phyloP scores from a whole-genome alignment of 768 basidiomycete species.

The Dacryopinax spathularia region DNA sequence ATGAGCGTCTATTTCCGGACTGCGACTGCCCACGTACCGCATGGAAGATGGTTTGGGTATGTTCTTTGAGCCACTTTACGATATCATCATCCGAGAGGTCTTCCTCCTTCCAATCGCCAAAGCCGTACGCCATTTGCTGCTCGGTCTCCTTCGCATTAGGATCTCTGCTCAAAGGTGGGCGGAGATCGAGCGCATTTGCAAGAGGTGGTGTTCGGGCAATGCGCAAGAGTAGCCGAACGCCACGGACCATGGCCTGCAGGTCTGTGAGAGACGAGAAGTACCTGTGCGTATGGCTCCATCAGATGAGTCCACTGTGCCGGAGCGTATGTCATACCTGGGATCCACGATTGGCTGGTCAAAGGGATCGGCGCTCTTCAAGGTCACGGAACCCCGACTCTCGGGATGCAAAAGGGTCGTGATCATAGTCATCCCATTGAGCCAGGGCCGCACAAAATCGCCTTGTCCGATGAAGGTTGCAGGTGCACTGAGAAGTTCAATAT shows the following conservation, averaged over 20 bases:
- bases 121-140: constrained; percentile 14
- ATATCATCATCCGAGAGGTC: constrained; percentile 25
- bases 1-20: neutral
- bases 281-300: neutral
- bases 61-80: constrained; percentile 8
- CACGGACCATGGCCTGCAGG: constrained; percentile 2
- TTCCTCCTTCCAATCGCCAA: constrained; percentile 23
- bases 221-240: neutral
- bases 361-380: constrained; percentile 30
- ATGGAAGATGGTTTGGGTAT: constrained; percentile 32
- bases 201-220: neutral
- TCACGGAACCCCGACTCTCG: constrained; percentile 30
- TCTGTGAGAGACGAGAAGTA: constrained; percentile 6
- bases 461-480: no score
- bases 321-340: constrained; percentile 25
- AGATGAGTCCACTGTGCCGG: neutral
- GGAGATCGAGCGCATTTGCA: constrained; percentile 24
- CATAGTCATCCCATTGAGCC: no score
- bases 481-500: no score
- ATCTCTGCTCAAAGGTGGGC: constrained; percentile 20
- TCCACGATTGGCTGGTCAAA: constrained; percentile 33
- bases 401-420: no score
- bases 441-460: no score
- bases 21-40: neutral
- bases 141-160: constrained; percentile 28